Conservation (phyloP, 352 stramenopile species). For the Phytophthora tubulina region DNA sequence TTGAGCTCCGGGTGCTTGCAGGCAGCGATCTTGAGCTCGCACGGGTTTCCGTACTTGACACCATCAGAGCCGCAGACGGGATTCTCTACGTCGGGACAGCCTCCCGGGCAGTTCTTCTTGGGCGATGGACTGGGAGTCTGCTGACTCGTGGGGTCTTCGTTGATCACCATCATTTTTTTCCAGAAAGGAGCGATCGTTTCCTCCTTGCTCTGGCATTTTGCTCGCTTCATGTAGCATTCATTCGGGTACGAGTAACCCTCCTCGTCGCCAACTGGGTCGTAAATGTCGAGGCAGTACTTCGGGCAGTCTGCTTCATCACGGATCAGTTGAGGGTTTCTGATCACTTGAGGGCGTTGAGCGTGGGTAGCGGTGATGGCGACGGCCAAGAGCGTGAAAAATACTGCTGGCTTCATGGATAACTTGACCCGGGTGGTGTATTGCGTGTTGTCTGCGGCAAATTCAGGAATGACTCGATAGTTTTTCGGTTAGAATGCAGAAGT, state of each 20-base stretch:
- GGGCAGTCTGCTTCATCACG: background rate
- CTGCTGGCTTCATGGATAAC: background rate
- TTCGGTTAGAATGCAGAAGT: too few relatives aligned
- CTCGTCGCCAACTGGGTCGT: slow-evolving; percentile 40
- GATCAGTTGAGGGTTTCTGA: background rate
- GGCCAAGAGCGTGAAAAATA: background rate
- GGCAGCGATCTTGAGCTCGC: slow-evolving; percentile 26
- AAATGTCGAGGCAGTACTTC: slow-evolving; percentile 27
- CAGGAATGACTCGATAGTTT: too few relatives aligned
- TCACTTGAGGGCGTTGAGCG: background rate
- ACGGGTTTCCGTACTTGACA: slow-evolving; percentile 46
- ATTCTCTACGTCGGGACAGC: slow-evolving; percentile 34
- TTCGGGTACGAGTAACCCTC: slow-evolving; percentile 49
- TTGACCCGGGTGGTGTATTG: background rate
- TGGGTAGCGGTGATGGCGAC: background rate
- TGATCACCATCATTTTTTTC: background rate
- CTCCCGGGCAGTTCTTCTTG: slow-evolving; percentile 17
- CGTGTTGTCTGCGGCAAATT: background rate
- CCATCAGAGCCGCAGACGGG: slow-evolving; percentile 49
- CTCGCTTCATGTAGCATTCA: slow-evolving; percentile 38
- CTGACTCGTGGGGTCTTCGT: background rate
- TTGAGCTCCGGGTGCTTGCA: slow-evolving; percentile 25
- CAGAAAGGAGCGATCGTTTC: slow-evolving; percentile 12
- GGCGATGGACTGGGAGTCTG: slow-evolving; percentile 1
- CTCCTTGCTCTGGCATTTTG: slow-evolving; percentile 41